Evolutionary conservation across 352 stramenopile genomes (phyloP), one percentile per base, ranked within the genome.

Genomic region (Phytophthora palmivora): DNA sequence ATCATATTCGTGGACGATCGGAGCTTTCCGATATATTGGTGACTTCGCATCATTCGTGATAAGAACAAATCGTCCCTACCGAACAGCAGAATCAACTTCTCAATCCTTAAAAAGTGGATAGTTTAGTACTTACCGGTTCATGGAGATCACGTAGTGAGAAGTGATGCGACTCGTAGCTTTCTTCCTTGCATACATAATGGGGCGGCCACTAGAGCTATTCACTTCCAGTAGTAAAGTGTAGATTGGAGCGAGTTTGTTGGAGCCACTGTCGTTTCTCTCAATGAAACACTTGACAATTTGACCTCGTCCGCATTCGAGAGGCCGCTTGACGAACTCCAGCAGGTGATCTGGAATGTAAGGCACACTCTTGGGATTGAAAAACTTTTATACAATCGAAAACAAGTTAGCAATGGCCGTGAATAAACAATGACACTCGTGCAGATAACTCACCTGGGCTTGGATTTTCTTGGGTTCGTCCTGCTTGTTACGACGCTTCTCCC

Each of bases 231-330:
- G 64, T 6, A 95, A 59, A 19, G 86, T 95, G 63, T 94, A 96
- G 30, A 96, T 77, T 1, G 89, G 89, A 2, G 84, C 77, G 16
- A 96, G 70, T 49, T 89, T 90, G 62, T 96, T 95, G 10, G 75
- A 77, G 0, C 85, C 81, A 37, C 63, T 84, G 39, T 89, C 77
- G 42, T 94, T 94, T 48, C 89, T 78, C 57, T 96, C 87, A 49
- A 96, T 96, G 51, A 96, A 96, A 60, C 89, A 96, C 63, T 93
- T 93, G 65, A 93, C 74, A 18, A 93, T 91, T 46, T 88, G 77
- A n/a, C n/a, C n/a, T n/a, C n/a, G n/a, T n/a, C n/a, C n/a, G n/a
- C n/a, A n/a, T n/a, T n/a, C n/a, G n/a, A n/a, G n/a, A n/a, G n/a
- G n/a, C n/a, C n/a, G n/a, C n/a, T n/a, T n/a, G n/a, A n/a, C n/a